Conservation (phyloP, 768 basidiomycete species). For the Termitomyces sp. region DNA sequence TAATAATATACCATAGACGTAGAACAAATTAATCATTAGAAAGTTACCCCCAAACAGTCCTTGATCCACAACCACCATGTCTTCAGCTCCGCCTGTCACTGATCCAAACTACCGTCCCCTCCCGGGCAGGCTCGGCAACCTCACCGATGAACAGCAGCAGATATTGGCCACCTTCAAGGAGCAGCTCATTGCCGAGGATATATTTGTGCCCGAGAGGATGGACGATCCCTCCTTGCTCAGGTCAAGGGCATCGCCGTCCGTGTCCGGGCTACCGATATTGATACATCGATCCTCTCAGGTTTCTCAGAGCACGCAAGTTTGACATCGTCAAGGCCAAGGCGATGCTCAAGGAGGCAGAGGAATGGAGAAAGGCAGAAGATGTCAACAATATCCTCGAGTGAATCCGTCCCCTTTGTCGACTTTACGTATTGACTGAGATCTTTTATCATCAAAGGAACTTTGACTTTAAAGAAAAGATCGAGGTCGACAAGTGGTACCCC, state of each 20-base stretch:
- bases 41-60: background rate
- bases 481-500: constrained; percentile 91
- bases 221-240: constrained; percentile 25
- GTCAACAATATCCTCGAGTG: constrained; percentile 72
- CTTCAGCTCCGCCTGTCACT: too few species aligned
- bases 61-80: constrained; percentile 10
- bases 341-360: constrained; percentile 79
- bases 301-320: constrained; percentile 90
- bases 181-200: constrained; percentile 55
- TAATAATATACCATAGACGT: background rate
- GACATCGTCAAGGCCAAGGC: constrained; percentile 75
- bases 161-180: constrained; percentile 63
- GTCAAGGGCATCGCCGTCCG: background rate
- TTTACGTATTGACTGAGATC: background rate
- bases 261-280: background rate
- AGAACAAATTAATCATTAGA: background rate
- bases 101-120: constrained; percentile 59
- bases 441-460: constrained; percentile 52
- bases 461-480: constrained; percentile 75
- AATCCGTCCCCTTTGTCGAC: constrained; percentile 16
- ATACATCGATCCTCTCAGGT: constrained; percentile 39
- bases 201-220: constrained; percentile 60
- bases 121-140: constrained; percentile 77
- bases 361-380: constrained; percentile 87
- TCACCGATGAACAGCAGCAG: constrained; percentile 53